phyloP scores from a whole-genome alignment of 805 yeast genomes.

The Candida takata region DNA sequence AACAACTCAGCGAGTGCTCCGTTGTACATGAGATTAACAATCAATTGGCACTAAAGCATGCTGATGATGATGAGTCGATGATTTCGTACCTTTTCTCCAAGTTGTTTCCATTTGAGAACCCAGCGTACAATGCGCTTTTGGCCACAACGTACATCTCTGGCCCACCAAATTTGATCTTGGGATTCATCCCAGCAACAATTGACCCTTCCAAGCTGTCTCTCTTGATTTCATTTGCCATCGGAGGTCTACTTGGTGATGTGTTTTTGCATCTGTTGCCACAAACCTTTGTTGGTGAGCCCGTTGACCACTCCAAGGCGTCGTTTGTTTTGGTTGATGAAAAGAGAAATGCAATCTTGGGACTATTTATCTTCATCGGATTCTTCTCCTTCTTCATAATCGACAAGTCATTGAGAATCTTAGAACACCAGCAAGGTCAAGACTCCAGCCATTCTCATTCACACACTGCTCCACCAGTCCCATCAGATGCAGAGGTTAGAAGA shows the following conservation, averaged over 20 bases:
- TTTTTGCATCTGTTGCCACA: conserved; percentile 69
- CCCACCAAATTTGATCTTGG: conserved; percentile 52
- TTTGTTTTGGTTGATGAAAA: conserved; percentile 46
- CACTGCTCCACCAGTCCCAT: conserved; percentile 15
- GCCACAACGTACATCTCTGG: conserved; percentile 62
- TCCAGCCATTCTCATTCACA: conserved; percentile 32
- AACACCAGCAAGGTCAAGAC: conserved; percentile 27
- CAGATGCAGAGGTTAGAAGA: conserved; percentile 12
- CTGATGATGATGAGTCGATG: conserved; percentile 20
- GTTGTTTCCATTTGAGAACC: conserved; percentile 43
- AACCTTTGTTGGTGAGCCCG: conserved; percentile 47
- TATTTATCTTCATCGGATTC: conserved; percentile 56
- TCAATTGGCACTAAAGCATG: conserved; percentile 22
- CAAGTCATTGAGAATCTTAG: conserved; percentile 46
- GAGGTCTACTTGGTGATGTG: conserved; percentile 70
- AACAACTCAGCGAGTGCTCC: conserved; percentile 27
- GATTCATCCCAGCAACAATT: conserved; percentile 50
- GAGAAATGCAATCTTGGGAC: conserved; percentile 42
- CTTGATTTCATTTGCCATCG: conserved; percentile 67
- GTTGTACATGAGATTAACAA: conserved; percentile 35
- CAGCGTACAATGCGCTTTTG: conserved; percentile 54
- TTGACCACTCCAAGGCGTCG: conserved; percentile 32
- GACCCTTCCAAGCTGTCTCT: conserved; percentile 42
- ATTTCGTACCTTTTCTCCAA: conserved; percentile 35
- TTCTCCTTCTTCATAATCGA: conserved; percentile 55